Evolutionary conservation across 2,329 filamentous ascomycete genomes (phyloP), one percentile per base, ranked within the genome.

Genomic region (Aspergillaceae sp.): DNA sequence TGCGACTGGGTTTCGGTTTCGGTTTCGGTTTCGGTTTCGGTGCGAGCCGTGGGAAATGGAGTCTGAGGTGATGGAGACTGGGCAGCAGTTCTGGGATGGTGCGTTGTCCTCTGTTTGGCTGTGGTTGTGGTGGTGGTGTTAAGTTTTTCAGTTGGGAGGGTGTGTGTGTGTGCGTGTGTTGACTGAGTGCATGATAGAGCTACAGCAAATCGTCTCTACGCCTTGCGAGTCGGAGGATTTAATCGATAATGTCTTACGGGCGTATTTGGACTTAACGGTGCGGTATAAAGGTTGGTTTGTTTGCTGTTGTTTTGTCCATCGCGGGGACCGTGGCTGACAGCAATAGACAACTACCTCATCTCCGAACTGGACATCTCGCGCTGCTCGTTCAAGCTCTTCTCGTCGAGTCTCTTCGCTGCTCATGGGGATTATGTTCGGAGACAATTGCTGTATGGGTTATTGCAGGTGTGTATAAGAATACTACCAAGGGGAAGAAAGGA

Each of bases 81-180:
- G 88, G 71, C 79, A 88, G 67, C 83, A 90, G 70, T 89, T 95
- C 72, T 96, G 89, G 91, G 77, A 83, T 69, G 86, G 90, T 94
- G 67, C 65, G 77, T 63, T 49, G 44, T 28, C 56, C 55, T 67
- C 9, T 27, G 6, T 7, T 30, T 9, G 4, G 3, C 26, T 27
- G 10, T 27, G 4, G 50, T 40, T 44, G 32, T 28, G 19, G 48
- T 37, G 10, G 41, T 47, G 29, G 26, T 11, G 19, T 28, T 32
- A 32, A 19, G 11, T 48, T 34, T 43, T 45, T 37, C 40, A 38
- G 30, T 29, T 44, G 43, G 19, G n/a, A 6, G 37, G 10, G 19
- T 29, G 41, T 35, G 19, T 9, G 8, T 40, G n/a, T 27, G 9
- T 40, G 19, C 19, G 19, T 19, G 19, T 49, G 41, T 43, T 52